Conservation (phyloP, 2,329 filamentous ascomycete species). For the Coniella lustricola region DNA sequence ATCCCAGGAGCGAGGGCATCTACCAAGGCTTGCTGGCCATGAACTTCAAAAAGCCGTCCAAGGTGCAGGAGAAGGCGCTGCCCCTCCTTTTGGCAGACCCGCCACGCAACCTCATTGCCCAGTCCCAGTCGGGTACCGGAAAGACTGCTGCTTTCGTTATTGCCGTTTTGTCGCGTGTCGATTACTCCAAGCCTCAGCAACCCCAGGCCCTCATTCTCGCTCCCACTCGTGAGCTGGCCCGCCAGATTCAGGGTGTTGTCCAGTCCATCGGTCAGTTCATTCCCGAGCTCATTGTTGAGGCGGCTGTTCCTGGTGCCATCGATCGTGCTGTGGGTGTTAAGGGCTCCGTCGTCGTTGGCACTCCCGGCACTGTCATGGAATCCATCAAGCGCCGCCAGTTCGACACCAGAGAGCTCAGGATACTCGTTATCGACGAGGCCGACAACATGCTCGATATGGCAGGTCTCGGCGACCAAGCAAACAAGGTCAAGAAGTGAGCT, state of each 20-base stretch:
- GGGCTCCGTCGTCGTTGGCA: conserved; percentile 81
- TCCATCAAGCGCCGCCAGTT: conserved; percentile 72
- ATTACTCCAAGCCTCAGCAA: conserved; percentile 57
- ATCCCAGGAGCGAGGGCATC: conserved; percentile 49
- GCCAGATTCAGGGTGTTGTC: conserved; percentile 86
- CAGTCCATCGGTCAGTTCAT: conserved; percentile 79
- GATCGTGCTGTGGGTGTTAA: conserved; percentile 62
- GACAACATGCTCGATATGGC: conserved; percentile 99
- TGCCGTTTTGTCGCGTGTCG: conserved; percentile 81
- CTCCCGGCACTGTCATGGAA: conserved; percentile 88
- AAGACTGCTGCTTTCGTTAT: conserved; percentile 97
- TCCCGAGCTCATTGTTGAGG: conserved; percentile 64
- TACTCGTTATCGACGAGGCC: conserved; percentile 90
- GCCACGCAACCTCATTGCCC: conserved; percentile 90
- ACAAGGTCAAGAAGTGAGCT: conserved; percentile 77
- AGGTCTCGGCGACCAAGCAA: conserved; percentile 90
- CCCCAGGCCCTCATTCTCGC: conserved; percentile 87
- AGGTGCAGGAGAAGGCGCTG: conserved; percentile 92
- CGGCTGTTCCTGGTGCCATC: conserved; percentile 74
- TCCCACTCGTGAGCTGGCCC: conserved; percentile 87
- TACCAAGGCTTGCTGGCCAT: conserved; percentile 71
- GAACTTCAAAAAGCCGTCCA: conserved; percentile 91
- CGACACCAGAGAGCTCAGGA: conserved; percentile 62
- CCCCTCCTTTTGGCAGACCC: conserved; percentile 82
- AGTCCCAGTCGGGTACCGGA: conserved; percentile 98